These are phyloP conservation scores for Serpula lacrymans DNA, from an alignment of 768 basidiomycete species.

Conservation along the genomic window DNA sequence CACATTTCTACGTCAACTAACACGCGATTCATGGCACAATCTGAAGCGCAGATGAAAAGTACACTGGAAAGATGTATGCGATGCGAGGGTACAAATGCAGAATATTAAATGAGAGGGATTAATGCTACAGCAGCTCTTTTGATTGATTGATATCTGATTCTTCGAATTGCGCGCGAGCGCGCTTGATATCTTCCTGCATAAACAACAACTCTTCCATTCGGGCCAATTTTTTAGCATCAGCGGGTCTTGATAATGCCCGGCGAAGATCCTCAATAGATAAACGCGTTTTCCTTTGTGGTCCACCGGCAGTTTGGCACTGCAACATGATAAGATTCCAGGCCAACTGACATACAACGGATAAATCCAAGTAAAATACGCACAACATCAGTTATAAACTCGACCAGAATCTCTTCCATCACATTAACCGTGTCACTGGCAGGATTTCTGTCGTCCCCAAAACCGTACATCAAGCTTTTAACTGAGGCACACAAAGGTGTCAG, in stretches of 20 bases:
- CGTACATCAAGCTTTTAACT: constrained; percentile 90
- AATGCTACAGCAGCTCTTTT: constrained; percentile 37
- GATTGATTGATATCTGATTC: constrained; percentile 47
- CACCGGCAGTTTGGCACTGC: constrained; percentile 75
- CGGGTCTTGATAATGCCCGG: constrained; percentile 72
- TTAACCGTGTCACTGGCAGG: constrained; percentile 85
- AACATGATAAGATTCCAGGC: constrained; percentile 8
- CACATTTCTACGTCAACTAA: too few relatives aligned
- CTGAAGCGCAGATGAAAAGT: too few relatives aligned
- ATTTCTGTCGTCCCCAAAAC: constrained; percentile 89
- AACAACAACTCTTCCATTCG: constrained; percentile 89
- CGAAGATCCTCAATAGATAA: constrained; percentile 84
- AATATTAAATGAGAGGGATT: constrained; percentile 6
- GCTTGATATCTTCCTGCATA: constrained; percentile 93
- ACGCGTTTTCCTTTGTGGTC: constrained; percentile 66
- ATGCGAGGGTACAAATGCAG: constrained; percentile 4
- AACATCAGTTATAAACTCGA: constrained; percentile 87
- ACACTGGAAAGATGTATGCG: too few relatives aligned
- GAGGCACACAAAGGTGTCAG: constrained; percentile 8
- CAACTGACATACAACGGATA: constrained; percentile 1
- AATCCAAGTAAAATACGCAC: constrained; percentile 45
- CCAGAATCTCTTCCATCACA: constrained; percentile 91
- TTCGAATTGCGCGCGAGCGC: constrained; percentile 78
- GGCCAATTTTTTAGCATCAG: constrained; percentile 90
- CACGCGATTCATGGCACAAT: too few relatives aligned